phyloP scores from a whole-genome alignment of 352 stramenopile genomes.

The Phytophthora lateralis region DNA sequence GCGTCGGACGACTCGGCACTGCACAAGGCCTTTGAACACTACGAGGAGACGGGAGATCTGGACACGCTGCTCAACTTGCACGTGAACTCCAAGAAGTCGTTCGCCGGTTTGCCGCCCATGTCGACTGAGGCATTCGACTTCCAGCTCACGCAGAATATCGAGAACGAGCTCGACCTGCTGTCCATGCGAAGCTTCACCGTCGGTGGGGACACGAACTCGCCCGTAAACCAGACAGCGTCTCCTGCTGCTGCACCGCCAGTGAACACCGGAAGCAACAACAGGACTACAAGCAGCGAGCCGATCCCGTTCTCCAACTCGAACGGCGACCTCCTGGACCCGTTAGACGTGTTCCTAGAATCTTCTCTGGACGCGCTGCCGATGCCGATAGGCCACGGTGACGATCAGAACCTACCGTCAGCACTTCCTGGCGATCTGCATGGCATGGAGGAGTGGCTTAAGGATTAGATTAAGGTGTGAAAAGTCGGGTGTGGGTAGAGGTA shows the following conservation, averaged over 20 bases:
- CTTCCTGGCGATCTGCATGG: slow-evolving; percentile 74
- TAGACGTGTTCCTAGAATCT: slow-evolving; percentile 60
- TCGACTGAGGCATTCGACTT: slow-evolving; percentile 74
- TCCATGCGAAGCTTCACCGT: slow-evolving; percentile 69
- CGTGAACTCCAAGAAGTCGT: slow-evolving; percentile 67
- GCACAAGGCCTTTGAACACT: slow-evolving; percentile 77
- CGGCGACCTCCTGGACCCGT: slow-evolving; percentile 48
- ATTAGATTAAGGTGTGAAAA: slow-evolving; percentile 49
- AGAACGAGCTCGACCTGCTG: slow-evolving; percentile 79
- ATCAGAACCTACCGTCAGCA: slow-evolving; percentile 48
- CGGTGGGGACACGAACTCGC: slow-evolving; percentile 17
- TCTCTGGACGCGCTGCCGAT: slow-evolving; percentile 65
- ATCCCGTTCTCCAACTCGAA: slow-evolving; percentile 47
- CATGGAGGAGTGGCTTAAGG: slow-evolving; percentile 83
- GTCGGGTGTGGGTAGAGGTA: slow-evolving; percentile 8
- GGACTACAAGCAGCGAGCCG: slow-evolving; percentile 34
- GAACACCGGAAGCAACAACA: slow-evolving; percentile 14
- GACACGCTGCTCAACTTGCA: slow-evolving; percentile 75
- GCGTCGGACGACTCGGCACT: slow-evolving; percentile 73
- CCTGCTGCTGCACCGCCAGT: slow-evolving; percentile 10
- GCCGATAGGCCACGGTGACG: slow-evolving; percentile 67
- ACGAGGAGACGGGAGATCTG: slow-evolving; percentile 81
- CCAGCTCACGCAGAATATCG: slow-evolving; percentile 79
- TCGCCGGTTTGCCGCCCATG: slow-evolving; percentile 59
- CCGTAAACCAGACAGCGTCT: slow-evolving; percentile 19